phyloP scores from a whole-genome alignment of 2,329 filamentous ascomycete genomes.

The Orbilia javanica region DNA sequence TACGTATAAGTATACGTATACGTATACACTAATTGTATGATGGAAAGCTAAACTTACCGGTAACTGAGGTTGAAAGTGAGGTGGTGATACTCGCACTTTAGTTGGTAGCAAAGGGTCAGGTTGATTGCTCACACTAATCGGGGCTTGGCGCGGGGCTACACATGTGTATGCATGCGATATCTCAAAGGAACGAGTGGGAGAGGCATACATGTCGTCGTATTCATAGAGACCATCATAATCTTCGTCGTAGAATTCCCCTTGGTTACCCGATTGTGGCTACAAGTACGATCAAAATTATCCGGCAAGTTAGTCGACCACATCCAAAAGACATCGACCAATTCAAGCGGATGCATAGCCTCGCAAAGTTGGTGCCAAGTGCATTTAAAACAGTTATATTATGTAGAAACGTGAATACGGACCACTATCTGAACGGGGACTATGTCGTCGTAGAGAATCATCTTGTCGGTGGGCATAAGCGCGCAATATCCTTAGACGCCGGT shows the following conservation, averaged over 20 bases:
- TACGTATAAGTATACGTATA: not conserved
- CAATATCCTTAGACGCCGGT: slow-evolving; percentile 16
- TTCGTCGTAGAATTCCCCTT: slow-evolving; percentile 34
- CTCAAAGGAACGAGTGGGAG: not conserved
- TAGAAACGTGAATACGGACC: slow-evolving; percentile 9
- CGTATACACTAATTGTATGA: not conserved
- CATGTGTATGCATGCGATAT: not conserved
- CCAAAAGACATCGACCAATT: not conserved
- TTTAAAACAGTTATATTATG: not conserved
- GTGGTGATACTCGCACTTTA: slow-evolving; percentile 54
- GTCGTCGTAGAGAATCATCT: slow-evolving; percentile 35
- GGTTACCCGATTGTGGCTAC: slow-evolving; percentile 10
- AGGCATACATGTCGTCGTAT: slow-evolving; percentile 44
- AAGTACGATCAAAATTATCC: not conserved
- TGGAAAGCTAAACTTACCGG: slow-evolving; percentile 32
- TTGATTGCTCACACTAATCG: not conserved
- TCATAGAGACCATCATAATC: slow-evolving; percentile 50
- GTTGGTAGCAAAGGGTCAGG: not conserved
- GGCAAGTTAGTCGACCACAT: not conserved
- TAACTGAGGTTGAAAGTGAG: slow-evolving; percentile 41
- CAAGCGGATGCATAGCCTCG: not conserved
- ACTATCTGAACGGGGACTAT: slow-evolving; percentile 28
- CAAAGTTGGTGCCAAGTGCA: not conserved
- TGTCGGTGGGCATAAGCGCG: slow-evolving; percentile 24
- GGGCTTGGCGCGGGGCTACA: not conserved